Evolutionary conservation across 1,284 basidiomycete genomes (phyloP).

Genomic region (Marasmius oreades): DNA sequence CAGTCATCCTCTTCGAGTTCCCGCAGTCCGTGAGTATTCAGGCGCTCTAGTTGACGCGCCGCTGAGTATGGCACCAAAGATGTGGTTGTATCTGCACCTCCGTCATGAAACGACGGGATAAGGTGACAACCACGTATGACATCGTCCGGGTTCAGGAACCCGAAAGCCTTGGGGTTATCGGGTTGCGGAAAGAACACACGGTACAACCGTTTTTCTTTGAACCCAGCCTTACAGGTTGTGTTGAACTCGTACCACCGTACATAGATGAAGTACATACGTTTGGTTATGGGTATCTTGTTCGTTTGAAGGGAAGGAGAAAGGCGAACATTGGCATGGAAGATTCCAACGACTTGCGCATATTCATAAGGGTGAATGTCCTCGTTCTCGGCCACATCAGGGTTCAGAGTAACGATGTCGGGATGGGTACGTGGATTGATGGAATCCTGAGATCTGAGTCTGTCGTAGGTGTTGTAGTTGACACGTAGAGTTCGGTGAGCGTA

Average conservation of each 20-base stretch:
- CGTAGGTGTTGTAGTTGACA: conserved; percentile 22
- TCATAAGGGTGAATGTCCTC: too few relatives aligned
- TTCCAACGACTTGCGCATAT: too few relatives aligned
- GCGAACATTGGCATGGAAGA: too few relatives aligned
- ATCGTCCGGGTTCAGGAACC: conserved; percentile 27
- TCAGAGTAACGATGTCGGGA: conserved; percentile 1
- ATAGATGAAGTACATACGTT: neutral
- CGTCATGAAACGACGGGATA: conserved; percentile 18
- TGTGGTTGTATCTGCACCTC: neutral
- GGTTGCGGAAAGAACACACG: conserved; percentile 20
- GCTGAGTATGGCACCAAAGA: neutral
- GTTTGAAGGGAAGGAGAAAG: neutral
- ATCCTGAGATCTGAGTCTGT: conserved; percentile 10
- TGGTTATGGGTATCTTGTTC: neutral
- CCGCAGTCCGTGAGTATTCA: neutral
- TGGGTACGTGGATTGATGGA: conserved; percentile 2
- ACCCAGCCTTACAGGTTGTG: conserved; percentile 8
- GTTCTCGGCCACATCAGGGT: too few relatives aligned
- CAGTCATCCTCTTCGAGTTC: conserved; percentile 3
- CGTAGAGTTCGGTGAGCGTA: conserved; percentile 16
- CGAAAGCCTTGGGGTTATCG: conserved; percentile 20
- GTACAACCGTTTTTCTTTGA: conserved; percentile 12
- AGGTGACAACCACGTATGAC: conserved; percentile 24
- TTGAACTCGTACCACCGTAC: conserved; percentile 8
- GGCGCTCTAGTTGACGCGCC: neutral